A percentile compares a stretch with the other conserved stretches of the same genome.
Evolutionary conservation across 805 yeast species (phyloP).

Genomic region (Scheffersomyces ergatensis): DNA sequence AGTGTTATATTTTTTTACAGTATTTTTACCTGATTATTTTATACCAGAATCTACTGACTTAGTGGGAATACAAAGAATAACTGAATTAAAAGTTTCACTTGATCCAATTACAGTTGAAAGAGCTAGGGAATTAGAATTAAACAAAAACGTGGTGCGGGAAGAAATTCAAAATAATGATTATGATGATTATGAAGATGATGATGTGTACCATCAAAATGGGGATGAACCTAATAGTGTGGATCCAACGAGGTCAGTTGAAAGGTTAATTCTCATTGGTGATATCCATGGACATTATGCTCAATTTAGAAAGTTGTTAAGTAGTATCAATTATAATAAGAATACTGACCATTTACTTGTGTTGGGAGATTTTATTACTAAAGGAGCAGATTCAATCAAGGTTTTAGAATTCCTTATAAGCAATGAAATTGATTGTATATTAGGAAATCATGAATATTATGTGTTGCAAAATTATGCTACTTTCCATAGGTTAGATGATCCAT

Average conservation of each 20-base stretch:
- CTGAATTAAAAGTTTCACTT: constrained; percentile 21
- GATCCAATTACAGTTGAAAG: constrained; percentile 13
- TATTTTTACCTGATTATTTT: constrained; percentile 30
- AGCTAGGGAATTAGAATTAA: background rate
- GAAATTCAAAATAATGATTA: constrained; percentile 13
- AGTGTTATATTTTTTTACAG: constrained; percentile 26
- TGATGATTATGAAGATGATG: constrained; percentile 17
- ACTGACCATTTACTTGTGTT: constrained; percentile 63
- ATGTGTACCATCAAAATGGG: constrained; percentile 4
- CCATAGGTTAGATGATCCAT: constrained; percentile 46
- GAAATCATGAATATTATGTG: constrained; percentile 83
- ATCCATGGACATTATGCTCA: constrained; percentile 76
- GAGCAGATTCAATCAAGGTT: constrained; percentile 70
- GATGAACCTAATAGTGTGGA: constrained; percentile 8
- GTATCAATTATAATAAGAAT: constrained; percentile 43
- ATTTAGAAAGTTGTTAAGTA: constrained; percentile 50
- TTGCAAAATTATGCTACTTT: constrained; percentile 61
- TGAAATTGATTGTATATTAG: constrained; percentile 71
- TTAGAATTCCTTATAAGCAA: constrained; percentile 60
- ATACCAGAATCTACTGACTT: constrained; percentile 31
- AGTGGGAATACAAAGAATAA: constrained; percentile 20
- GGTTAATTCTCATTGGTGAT: constrained; percentile 79
- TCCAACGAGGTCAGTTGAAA: constrained; percentile 18
- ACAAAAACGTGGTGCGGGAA: constrained; percentile 5
- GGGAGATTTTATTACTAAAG: constrained; percentile 87